A percentile compares a stretch with the other conserved stretches of the same genome.
Conservation (phyloP, 345 rosid species). For the Toxicodendron radicans region DNA sequence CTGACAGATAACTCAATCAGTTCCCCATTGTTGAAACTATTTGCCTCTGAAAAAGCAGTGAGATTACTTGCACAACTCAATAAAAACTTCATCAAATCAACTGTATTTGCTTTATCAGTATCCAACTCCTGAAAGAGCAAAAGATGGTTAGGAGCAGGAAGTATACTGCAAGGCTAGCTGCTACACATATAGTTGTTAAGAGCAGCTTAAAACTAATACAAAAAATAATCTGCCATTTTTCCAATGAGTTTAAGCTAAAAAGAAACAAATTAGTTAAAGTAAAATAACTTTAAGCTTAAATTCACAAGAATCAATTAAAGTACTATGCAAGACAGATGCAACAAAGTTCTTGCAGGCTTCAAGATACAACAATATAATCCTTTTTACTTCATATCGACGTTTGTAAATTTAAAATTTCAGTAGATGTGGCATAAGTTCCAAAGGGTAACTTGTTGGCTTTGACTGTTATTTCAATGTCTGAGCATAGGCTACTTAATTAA, state of each 20-base stretch:
- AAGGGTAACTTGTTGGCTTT: background rate
- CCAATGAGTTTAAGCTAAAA: background rate
- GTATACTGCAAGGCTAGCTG: background rate
- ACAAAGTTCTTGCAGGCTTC: background rate
- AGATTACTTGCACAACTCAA: conserved; percentile 61
- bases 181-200: background rate
- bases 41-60: conserved; percentile 31
- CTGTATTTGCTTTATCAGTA: conserved; percentile 45
- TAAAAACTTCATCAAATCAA: conserved; percentile 79
- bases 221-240: background rate
- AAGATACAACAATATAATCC: background rate
- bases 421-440: background rate
- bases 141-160: background rate
- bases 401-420: background rate
- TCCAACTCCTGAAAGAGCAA: conserved; percentile 38
- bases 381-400: background rate
- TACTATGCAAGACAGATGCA: background rate
- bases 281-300: background rate
- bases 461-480: background rate
- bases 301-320: background rate
- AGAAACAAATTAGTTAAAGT: background rate
- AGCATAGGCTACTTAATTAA: background rate
- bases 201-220: background rate
- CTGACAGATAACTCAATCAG: conserved; percentile 59
- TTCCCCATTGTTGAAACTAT: conserved; percentile 34